Evolutionary conservation across 139 green algal genomes (phyloP).

Genomic region (Tetraselmis striata): DNA sequence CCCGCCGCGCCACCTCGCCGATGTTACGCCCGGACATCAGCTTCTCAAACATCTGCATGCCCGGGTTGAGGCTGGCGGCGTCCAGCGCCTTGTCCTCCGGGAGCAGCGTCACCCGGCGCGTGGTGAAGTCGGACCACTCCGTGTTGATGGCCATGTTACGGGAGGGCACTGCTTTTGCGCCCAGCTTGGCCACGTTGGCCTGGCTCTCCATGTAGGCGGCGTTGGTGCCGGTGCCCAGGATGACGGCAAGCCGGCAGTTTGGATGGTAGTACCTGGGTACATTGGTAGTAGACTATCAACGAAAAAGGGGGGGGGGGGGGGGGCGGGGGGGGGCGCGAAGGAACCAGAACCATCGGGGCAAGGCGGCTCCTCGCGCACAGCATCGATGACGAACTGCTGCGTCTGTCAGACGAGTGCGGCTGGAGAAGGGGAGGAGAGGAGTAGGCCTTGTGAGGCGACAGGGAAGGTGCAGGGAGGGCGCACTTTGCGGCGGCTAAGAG

Average conservation of each 20-base stretch:
- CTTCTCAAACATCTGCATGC: conserved; percentile 82
- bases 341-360: too few relatives aligned
- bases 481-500: conserved; percentile 44
- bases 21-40: conserved; percentile 83
- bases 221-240: conserved; percentile 85
- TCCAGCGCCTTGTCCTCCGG: conserved; percentile 67
- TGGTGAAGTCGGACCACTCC: conserved; percentile 78
- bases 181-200: conserved; percentile 41
- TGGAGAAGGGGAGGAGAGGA: too few relatives aligned
- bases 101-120: conserved; percentile 33
- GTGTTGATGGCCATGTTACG: conserved; percentile 62
- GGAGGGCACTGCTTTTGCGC: too few relatives aligned
- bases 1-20: conserved; percentile 60
- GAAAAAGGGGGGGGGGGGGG: too few relatives aligned
- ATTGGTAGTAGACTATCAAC: too few relatives aligned
- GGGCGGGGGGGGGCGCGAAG: too few relatives aligned
- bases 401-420: too few relatives aligned
- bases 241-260: conserved; percentile 58
- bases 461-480: too few relatives aligned
- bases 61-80: conserved; percentile 41
- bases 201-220: conserved; percentile 66
- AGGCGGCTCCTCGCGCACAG: too few relatives aligned
- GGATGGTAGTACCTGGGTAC: conserved; percentile 56
- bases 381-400: too few relatives aligned
- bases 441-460: too few relatives aligned